Evolutionary conservation across 2,329 filamentous ascomycete species (phyloP).

Genomic region (Cryoendolithus antarcticus): DNA sequence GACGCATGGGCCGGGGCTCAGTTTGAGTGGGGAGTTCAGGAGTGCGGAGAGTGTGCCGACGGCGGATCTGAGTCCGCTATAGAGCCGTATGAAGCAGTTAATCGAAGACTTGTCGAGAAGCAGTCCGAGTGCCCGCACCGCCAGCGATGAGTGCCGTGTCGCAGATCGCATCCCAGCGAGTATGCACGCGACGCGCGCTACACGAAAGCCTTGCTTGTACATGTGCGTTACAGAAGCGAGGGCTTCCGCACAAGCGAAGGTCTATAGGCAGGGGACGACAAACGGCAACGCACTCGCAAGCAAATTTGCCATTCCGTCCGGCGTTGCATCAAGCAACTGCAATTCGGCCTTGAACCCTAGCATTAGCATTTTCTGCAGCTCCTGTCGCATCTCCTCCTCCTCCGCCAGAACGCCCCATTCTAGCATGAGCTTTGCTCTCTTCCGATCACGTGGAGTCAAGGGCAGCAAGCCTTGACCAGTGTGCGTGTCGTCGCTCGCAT

Average conservation of each 20-base stretch:
- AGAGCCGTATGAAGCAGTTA: background rate
- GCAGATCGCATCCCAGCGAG: no score
- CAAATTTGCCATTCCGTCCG: constrained; percentile 14
- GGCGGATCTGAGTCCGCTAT: constrained; percentile 22
- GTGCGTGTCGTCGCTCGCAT: constrained; percentile 13
- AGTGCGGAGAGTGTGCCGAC: constrained; percentile 42
- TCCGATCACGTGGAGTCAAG: constrained; percentile 46
- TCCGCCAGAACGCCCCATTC: constrained; percentile 4
- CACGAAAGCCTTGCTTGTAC: no score
- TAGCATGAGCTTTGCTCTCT: constrained; percentile 44
- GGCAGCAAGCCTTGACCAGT: constrained; percentile 32
- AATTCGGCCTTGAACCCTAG: constrained; percentile 67
- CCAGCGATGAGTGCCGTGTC: no score
- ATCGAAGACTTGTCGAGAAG: no score
- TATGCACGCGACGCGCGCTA: no score
- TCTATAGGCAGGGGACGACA: no score
- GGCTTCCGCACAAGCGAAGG: no score
- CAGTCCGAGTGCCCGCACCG: no score
- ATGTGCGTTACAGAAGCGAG: no score
- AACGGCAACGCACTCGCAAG: constrained; percentile 5
- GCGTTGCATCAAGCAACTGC: constrained; percentile 33
- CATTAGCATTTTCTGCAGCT: constrained; percentile 62
- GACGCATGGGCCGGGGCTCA: constrained; percentile 76
- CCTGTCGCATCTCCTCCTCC: constrained; percentile 31
- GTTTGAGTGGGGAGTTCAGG: constrained; percentile 67